Percentiles rank a stretch among this genome's conserved stretches.
Conservation (phyloP, 2,329 filamentous ascomycete species). For the Hypoxylon sp. region DNA sequence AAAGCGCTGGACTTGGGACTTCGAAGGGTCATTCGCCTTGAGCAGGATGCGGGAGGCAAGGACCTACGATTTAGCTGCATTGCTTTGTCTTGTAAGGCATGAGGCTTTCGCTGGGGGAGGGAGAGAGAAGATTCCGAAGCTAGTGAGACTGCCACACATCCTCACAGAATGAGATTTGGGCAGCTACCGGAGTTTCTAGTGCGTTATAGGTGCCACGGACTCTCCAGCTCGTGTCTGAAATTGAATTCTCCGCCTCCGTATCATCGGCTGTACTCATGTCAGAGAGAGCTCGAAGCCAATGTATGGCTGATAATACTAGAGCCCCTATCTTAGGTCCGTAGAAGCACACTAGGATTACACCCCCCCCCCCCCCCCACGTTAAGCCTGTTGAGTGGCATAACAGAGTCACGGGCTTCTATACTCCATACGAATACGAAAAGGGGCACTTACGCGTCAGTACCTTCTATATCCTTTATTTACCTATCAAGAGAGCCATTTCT, state of each 20-base stretch:
- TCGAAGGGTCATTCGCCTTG: conserved; percentile 60
- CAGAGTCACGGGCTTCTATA: background rate
- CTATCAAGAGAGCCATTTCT: background rate
- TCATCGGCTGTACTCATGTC: background rate
- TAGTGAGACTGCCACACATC: background rate
- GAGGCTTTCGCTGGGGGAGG: background rate
- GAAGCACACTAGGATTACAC: background rate
- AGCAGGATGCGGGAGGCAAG: conserved; percentile 51
- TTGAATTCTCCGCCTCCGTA: background rate
- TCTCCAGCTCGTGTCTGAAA: background rate
- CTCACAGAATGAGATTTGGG: background rate
- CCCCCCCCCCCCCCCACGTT: background rate
- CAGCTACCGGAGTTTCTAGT: background rate
- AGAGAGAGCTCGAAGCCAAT: background rate
- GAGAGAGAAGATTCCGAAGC: background rate
- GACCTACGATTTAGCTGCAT: conserved; percentile 59
- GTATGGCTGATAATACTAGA: background rate
- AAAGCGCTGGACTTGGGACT: conserved; percentile 75
- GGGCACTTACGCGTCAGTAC: background rate
- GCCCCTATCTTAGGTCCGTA: background rate
- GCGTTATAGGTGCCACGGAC: background rate
- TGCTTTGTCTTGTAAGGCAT: conserved; percentile 54
- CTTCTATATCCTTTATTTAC: conserved; percentile 1
- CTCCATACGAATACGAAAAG: conserved; percentile 5
- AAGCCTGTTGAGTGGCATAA: conserved; percentile 8